phyloP scores from a whole-genome alignment of 371 early-diverging fungal species.

The Blastocladiella emersonii region DNA sequence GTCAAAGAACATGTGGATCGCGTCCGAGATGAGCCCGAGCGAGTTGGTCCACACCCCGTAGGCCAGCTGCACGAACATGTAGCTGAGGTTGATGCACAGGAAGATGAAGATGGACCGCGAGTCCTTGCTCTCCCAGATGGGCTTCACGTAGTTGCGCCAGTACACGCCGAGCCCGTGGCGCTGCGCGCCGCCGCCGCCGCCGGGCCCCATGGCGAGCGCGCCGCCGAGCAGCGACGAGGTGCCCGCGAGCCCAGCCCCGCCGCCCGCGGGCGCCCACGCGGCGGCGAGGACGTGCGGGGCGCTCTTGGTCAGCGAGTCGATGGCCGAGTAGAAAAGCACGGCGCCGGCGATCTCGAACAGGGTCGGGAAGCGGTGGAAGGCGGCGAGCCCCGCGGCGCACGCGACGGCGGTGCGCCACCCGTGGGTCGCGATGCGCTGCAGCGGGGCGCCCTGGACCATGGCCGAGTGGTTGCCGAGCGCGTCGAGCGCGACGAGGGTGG shows the following conservation, averaged over 20 bases:
- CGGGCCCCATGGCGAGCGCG: neutral
- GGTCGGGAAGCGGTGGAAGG: neutral
- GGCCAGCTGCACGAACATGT: constrained; percentile 61
- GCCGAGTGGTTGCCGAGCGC: neutral
- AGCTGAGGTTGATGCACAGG: constrained; percentile 75
- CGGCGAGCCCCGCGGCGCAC: neutral
- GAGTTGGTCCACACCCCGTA: constrained; percentile 61
- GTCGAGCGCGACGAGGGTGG: neutral
- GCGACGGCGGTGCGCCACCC: neutral
- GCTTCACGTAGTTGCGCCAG: neutral
- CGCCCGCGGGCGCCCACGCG: neutral
- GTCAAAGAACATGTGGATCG: constrained; percentile 96
- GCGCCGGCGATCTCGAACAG: neutral
- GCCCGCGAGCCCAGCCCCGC: neutral
- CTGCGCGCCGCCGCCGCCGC: neutral
- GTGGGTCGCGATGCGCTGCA: neutral
- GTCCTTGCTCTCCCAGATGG: constrained; percentile 44
- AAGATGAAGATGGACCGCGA: constrained; percentile 86
- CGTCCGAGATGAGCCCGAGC: constrained; percentile 84
- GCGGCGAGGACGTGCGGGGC: neutral
- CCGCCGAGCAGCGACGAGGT: neutral
- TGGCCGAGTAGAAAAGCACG: neutral
- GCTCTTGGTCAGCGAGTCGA: neutral
- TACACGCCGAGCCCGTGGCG: neutral
- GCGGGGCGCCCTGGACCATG: neutral